Percentiles rank a stretch among this genome's conserved stretches.
phyloP scores from a whole-genome alignment of 352 stramenopile genomes.

The Globisporangium irregulare region DNA sequence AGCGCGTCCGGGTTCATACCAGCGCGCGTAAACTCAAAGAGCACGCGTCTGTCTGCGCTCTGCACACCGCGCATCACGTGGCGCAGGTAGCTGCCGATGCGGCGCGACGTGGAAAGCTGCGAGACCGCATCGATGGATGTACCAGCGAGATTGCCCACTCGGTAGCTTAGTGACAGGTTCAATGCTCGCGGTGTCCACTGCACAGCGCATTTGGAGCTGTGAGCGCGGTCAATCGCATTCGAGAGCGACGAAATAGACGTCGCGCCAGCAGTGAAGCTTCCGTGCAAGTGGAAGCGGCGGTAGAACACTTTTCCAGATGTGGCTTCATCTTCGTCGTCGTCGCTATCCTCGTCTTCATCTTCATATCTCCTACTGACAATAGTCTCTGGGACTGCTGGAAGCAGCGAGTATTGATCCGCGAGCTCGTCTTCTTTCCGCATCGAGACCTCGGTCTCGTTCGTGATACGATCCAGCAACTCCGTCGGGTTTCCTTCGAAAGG shows the following conservation, averaged over 20 bases:
- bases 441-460: constrained; percentile 17
- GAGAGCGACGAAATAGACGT: constrained; percentile 19
- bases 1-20: constrained; percentile 73
- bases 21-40: constrained; percentile 70
- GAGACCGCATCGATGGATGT: constrained; percentile 38
- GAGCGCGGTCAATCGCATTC: constrained; percentile 28
- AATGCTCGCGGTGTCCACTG: constrained; percentile 34
- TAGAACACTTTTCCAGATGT: constrained; percentile 27
- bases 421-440: constrained; percentile 10
- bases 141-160: constrained; percentile 17
- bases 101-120: constrained; percentile 41
- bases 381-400: constrained; percentile 27
- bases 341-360: constrained; percentile 16
- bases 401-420: constrained; percentile 34
- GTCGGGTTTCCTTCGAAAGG: constrained; percentile 32
- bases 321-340: constrained; percentile 2
- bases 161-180: constrained; percentile 10
- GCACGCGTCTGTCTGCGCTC: constrained; percentile 50
- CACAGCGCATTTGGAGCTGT: constrained; percentile 27
- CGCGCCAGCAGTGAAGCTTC: constrained; percentile 31
- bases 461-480: constrained; percentile 29
- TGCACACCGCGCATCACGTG: constrained; percentile 32
- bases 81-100: constrained; percentile 43
- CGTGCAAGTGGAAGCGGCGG: constrained; percentile 47
- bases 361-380: background rate